These are phyloP conservation scores for Sclerotinia subarctica DNA, from an alignment of 2,329 filamentous ascomycete species.

Conservation along the genomic window DNA sequence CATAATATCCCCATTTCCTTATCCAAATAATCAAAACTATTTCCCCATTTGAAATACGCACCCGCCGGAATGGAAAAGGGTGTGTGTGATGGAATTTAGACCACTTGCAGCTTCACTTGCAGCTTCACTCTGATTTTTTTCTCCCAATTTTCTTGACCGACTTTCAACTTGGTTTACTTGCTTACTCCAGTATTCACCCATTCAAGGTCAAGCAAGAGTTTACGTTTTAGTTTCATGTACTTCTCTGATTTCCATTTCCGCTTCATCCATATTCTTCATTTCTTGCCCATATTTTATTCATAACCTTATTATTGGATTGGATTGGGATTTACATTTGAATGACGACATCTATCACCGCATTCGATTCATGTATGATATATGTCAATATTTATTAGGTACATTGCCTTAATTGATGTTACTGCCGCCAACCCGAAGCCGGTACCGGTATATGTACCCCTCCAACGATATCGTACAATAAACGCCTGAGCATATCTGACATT, in stretches of 20 bases:
- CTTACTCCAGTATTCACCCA: neutral
- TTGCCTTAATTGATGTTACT: constrained; percentile 12
- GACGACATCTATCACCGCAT: neutral
- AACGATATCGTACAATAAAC: constrained; percentile 17
- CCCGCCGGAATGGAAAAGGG: constrained; percentile 16
- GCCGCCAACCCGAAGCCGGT: constrained; percentile 10
- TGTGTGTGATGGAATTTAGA: constrained; percentile 16
- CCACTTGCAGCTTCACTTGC: constrained; percentile 18
- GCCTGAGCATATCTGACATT: neutral
- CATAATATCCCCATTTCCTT: neutral
- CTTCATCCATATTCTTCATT: neutral
- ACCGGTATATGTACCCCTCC: constrained; percentile 14
- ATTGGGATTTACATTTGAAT: neutral
- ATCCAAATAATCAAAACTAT: neutral
- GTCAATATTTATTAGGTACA: constrained; percentile 3
- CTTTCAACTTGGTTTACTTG: neutral
- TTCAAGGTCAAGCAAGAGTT: neutral
- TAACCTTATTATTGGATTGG: neutral
- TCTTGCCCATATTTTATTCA: constrained; percentile 3
- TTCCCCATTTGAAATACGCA: constrained; percentile 3
- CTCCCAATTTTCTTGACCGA: neutral
- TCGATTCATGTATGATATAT: constrained; percentile 2
- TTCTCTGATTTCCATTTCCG: neutral
- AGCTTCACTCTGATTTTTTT: neutral
- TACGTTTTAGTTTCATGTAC: neutral